Base-by-base conservation (phyloP, 179 eudicot genomes). In the Gypsophila paniculata region DNA sequence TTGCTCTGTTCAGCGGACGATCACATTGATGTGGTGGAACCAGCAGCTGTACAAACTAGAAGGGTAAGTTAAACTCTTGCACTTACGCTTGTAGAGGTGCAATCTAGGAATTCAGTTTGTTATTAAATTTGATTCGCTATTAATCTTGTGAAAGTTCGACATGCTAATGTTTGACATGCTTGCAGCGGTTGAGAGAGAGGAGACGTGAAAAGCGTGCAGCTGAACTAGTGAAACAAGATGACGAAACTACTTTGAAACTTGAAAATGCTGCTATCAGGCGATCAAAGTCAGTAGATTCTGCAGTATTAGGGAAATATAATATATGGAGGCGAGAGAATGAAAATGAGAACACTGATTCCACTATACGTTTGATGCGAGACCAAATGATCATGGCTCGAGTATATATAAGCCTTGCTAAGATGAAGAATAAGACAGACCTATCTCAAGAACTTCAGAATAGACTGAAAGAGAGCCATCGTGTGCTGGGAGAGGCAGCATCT, bases 371-470 rank as follows among this genome's bases (percentile, higher is more conserved):
- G 79, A 86, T 93, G 79, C 85, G 97, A 26, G 97, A 93, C 79
- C 98, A 93, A 76, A 82, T 87, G 44, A 93, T 93, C 68, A 91
- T 89, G 96, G 98, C 96, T 14, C 87, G 88, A 76, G 97, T 88
- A 22, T 93, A 86, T 80, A 34, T 85, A 71, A 82, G 96, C 80
- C 77, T 93, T 74, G 96, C 98, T 57, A 84, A 74, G 77, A 74
- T 85, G 82, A 93, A 87, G 72, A 89, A 82, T 39, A 87, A 83
- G 83, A 76, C 60, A 57, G 87, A 78, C 36, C 78, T 93, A 82
- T 80, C 77, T 65, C 87, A 76, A 58, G 98, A 93, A 76, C 81
- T 91, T 66, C 90, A 89, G 66, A 78, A 48, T 54, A 79, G 84
- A 77, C 82, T 90, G 51, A 93, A 87, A 80, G 96, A 93, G 85